A percentile compares a stretch with the other conserved stretches of the same genome.
Evolutionary conservation across 768 basidiomycete genomes (phyloP).

Genomic region (Fomitopsis serialis): DNA sequence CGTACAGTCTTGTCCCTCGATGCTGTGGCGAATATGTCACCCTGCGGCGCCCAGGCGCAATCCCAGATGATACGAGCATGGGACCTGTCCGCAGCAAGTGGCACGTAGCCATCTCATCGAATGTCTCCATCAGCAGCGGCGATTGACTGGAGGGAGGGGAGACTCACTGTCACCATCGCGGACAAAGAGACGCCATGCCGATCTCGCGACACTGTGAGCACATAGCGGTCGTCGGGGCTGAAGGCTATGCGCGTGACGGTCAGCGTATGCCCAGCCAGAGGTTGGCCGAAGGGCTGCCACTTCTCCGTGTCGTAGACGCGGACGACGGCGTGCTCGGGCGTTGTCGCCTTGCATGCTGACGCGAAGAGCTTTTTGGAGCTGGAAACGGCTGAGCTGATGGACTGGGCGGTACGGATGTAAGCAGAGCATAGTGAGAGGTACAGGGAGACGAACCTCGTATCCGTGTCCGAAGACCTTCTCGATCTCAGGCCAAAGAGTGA

Average conservation of each 20-base stretch:
- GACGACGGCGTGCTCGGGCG: constrained; percentile 83
- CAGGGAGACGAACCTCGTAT: constrained; percentile 66
- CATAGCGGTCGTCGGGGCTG: constrained; percentile 73
- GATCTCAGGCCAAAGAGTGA: constrained; percentile 93
- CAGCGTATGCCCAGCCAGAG: constrained; percentile 78
- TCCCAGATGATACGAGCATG: constrained; percentile 97
- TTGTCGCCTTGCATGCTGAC: constrained; percentile 87
- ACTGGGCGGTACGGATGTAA: constrained; percentile 36
- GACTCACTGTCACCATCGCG: constrained; percentile 14
- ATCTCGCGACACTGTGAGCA: constrained; percentile 88
- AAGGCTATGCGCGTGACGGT: constrained; percentile 91
- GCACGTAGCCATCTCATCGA: constrained; percentile 44
- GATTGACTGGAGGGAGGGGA: background rate
- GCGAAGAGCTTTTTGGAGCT: constrained; percentile 66
- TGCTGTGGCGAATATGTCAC: constrained; percentile 83
- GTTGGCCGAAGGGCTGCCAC: constrained; percentile 66
- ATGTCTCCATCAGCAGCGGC: background rate
- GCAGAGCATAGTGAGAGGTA: background rate
- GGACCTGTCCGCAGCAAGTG: constrained; percentile 69
- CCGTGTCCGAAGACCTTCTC: constrained; percentile 98
- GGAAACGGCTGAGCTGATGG: constrained; percentile 76
- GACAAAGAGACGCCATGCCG: constrained; percentile 86
- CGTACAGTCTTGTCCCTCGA: constrained; percentile 90
- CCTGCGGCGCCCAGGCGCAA: constrained; percentile 77
- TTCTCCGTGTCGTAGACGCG: constrained; percentile 71